These are phyloP conservation scores for Amoebophrya sp. DNA, from an alignment of 169 alveolate genomes.

Conservation along the genomic window DNA sequence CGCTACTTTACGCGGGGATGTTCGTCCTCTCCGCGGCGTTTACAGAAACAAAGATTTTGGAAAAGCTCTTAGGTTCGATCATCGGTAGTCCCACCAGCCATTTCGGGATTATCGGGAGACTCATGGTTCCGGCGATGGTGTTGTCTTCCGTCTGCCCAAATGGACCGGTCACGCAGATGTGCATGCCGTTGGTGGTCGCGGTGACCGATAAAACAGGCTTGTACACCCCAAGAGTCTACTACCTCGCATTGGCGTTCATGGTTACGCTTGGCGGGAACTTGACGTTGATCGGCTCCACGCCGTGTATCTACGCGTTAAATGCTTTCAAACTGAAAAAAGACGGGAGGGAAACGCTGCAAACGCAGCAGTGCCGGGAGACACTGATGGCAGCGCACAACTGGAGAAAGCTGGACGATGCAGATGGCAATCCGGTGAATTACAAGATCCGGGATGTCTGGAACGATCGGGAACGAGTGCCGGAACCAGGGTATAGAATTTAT, in stretches of 20 bases:
- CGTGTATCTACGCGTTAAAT: background rate
- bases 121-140: background rate
- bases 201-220: background rate
- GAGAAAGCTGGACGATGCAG: background rate
- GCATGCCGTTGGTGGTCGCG: background rate
- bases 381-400: background rate
- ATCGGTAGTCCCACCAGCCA: background rate
- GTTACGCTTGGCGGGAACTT: background rate
- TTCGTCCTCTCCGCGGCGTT: background rate
- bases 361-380: background rate
- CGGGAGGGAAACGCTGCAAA: background rate
- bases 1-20: constrained; percentile 12
- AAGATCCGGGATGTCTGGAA: too few species aligned
- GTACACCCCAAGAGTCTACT: background rate
- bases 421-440: too few species aligned
- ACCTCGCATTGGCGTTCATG: background rate
- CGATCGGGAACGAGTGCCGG: too few species aligned
- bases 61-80: background rate
- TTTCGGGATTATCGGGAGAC: background rate
- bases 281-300: background rate
- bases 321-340: background rate
- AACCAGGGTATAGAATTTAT: too few species aligned
- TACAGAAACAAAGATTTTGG: background rate
- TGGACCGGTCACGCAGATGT: constrained; percentile 18
- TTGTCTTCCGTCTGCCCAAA: constrained; percentile 1